Evolutionary conservation across 1,284 basidiomycete genomes (phyloP).

Genomic region (Tylopilus sp.): DNA sequence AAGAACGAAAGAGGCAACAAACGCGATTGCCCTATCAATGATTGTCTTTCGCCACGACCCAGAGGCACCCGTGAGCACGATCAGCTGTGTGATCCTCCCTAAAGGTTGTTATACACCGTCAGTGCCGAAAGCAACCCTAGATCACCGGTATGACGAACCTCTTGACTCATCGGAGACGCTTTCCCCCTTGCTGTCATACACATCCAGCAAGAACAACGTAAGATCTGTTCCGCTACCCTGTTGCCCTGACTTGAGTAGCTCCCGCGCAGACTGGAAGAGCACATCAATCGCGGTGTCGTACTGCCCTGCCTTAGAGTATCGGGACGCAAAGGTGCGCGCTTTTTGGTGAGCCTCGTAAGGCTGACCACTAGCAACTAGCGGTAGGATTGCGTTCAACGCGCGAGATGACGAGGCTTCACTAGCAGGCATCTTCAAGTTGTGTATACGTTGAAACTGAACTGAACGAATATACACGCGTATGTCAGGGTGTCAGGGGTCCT

Average conservation of each 20-base stretch:
- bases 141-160: slow-evolving; percentile 52
- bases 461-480: too few relatives aligned
- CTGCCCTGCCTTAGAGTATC: slow-evolving; percentile 83
- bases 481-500: slow-evolving; percentile 38
- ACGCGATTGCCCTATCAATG: slow-evolving; percentile 84
- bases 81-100: slow-evolving; percentile 86
- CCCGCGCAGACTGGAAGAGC: slow-evolving; percentile 86
- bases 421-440: slow-evolving; percentile 43
- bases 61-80: slow-evolving; percentile 79
- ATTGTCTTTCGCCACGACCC: slow-evolving; percentile 86
- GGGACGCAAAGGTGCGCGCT: slow-evolving; percentile 91
- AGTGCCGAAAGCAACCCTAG: background rate
- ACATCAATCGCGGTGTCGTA: slow-evolving; percentile 89
- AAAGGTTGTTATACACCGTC: slow-evolving; percentile 11
- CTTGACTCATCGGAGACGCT: slow-evolving; percentile 77
- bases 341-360: slow-evolving; percentile 96
- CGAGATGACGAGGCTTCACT: slow-evolving; percentile 60
- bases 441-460: too few relatives aligned
- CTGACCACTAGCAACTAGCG: slow-evolving; percentile 74
- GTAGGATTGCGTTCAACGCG: slow-evolving; percentile 81
- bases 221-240: slow-evolving; percentile 92
- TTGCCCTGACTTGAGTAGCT: slow-evolving; percentile 88
- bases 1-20: slow-evolving; percentile 44
- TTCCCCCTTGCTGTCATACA: slow-evolving; percentile 80
- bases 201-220: slow-evolving; percentile 79